Evolutionary conservation across 441 rosid species (phyloP).

Genomic region (Erysimum pusillum): DNA sequence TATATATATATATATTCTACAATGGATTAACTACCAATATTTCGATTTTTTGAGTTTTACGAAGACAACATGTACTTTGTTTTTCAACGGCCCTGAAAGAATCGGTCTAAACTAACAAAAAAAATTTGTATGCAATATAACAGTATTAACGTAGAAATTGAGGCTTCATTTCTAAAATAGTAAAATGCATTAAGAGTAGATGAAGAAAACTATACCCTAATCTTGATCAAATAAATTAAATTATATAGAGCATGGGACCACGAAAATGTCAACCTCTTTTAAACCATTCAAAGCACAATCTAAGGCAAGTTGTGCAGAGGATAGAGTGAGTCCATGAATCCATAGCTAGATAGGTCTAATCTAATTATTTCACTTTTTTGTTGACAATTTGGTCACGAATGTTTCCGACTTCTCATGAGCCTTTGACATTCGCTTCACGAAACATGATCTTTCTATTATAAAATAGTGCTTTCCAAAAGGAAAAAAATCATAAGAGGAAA

Average conservation of each 20-base stretch:
- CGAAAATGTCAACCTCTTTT: conserved; percentile 35
- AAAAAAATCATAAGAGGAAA: conserved; percentile 11
- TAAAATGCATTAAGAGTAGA: conserved; percentile 8
- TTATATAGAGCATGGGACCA: conserved; percentile 33
- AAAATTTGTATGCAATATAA: not conserved
- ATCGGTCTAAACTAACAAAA: not conserved
- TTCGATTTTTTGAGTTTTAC: not conserved
- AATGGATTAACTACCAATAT: conserved; percentile 24
- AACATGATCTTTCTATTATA: conserved; percentile 2
- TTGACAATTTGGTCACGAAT: conserved; percentile 32
- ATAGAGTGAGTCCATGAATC: conserved; percentile 35
- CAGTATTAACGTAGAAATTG: not conserved
- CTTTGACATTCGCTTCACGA: conserved; percentile 39
- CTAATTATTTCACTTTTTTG: conserved; percentile 27
- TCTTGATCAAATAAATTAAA: not conserved
- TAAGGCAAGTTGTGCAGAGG: conserved; percentile 41
- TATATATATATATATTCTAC: too few relatives aligned
- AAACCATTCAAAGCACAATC: conserved; percentile 36
- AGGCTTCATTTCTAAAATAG: not conserved
- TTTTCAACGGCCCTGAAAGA: not conserved
- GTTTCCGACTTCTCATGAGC: conserved; percentile 14
- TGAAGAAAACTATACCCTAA: conserved; percentile 11
- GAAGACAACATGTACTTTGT: not conserved
- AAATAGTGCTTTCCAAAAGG: conserved; percentile 1
- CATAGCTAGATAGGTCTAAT: conserved; percentile 38